A percentile compares a stretch with the other conserved stretches of the same genome.
Evolutionary conservation across 768 basidiomycete species (phyloP).

Genomic region (Psilocybe subaeruginosa): DNA sequence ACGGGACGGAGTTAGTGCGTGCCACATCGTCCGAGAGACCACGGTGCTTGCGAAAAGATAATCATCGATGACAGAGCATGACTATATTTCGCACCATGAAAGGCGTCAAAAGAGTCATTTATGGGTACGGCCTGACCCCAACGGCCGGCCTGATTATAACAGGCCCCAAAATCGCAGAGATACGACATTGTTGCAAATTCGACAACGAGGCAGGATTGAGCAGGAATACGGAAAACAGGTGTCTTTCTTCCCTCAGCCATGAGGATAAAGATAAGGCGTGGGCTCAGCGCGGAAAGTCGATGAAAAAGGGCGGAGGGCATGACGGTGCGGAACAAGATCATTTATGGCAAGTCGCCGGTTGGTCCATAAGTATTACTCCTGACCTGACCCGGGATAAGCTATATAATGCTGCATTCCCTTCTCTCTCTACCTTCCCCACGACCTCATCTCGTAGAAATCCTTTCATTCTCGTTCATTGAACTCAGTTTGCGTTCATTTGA

Average conservation of each 20-base stretch:
- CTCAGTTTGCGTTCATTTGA: constrained; percentile 8
- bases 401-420: constrained; percentile 28
- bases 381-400: constrained; percentile 6
- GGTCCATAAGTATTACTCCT: constrained; percentile 21
- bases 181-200: background rate
- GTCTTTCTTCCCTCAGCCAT: constrained; percentile 7
- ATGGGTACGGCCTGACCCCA: background rate
- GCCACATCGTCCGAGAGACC: constrained; percentile 5
- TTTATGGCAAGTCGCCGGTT: constrained; percentile 29
- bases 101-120: constrained; percentile 6
- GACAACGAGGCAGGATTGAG: background rate
- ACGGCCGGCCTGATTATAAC: background rate
- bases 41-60: constrained; percentile 17
- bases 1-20: constrained; percentile 30
- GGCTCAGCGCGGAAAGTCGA: constrained; percentile 20
- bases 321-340: constrained; percentile 23
- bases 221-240: constrained; percentile 12
- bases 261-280: constrained; percentile 20
- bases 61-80: constrained; percentile 10
- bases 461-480: constrained; percentile 10
- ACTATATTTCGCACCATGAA: constrained; percentile 7
- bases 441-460: constrained; percentile 26
- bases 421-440: constrained; percentile 23
- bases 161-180: background rate
- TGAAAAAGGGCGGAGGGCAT: constrained; percentile 19